Evolutionary conservation across 805 yeast genomes (phyloP).

Genomic region (Cyberlindnera maritima): DNA sequence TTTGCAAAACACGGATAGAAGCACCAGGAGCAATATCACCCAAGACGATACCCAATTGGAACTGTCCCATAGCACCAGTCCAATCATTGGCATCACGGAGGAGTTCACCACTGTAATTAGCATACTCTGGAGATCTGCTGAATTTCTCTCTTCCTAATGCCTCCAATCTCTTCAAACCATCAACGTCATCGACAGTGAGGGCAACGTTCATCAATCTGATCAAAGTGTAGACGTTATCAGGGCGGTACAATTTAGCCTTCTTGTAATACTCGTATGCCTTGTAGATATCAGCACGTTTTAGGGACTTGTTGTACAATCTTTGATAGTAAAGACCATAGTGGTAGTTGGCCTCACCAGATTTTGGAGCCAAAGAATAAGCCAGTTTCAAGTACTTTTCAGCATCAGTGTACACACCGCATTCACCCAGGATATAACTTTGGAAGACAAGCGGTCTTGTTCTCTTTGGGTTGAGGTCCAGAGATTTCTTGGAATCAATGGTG

Average conservation of each 20-base stretch:
- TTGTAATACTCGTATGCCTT: constrained; percentile 73
- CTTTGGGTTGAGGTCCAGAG: constrained; percentile 59
- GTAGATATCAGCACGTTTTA: constrained; percentile 53
- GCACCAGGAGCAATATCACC: constrained; percentile 67
- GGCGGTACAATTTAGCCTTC: constrained; percentile 72
- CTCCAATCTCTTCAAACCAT: constrained; percentile 62
- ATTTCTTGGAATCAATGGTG: constrained; percentile 60
- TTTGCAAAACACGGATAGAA: constrained; percentile 84
- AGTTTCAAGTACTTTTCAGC: constrained; percentile 80
- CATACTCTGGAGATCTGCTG: constrained; percentile 87
- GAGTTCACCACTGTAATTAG: constrained; percentile 94
- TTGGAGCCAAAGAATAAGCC: constrained; percentile 68
- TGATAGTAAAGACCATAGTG: constrained; percentile 92
- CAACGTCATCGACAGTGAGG: constrained; percentile 66
- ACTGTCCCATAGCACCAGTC: constrained; percentile 72
- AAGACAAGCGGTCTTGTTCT: constrained; percentile 80
- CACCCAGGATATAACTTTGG: constrained; percentile 60
- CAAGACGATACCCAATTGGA: constrained; percentile 80
- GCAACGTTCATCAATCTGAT: constrained; percentile 91
- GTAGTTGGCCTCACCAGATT: constrained; percentile 80
- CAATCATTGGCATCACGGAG: constrained; percentile 76
- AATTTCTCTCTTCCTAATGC: constrained; percentile 67
- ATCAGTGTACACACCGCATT: constrained; percentile 17
- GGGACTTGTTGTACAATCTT: constrained; percentile 19
- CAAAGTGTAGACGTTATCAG: constrained; percentile 77